phyloP scores from a whole-genome alignment of 2,329 filamentous ascomycete species.

The Anthostomella pinea region DNA sequence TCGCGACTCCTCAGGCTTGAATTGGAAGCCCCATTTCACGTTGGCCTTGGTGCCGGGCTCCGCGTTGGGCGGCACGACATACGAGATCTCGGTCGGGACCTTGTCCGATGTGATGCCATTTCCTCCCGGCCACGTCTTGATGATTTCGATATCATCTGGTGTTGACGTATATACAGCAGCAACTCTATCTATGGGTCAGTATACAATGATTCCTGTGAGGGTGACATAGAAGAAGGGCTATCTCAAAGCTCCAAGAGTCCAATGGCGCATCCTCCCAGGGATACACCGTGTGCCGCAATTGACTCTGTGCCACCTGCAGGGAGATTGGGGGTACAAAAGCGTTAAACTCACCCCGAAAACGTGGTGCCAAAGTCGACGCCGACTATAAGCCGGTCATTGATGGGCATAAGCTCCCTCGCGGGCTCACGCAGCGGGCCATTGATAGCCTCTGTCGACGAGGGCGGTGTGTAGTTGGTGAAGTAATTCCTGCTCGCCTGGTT shows the following conservation, averaged over 20 bases:
- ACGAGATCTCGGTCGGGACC: conserved; percentile 76
- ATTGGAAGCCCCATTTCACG: conserved; percentile 79
- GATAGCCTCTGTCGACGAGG: conserved; percentile 60
- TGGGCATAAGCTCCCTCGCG: conserved; percentile 47
- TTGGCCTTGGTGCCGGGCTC: conserved; percentile 42
- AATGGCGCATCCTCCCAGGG: neutral
- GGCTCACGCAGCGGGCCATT: conserved; percentile 59
- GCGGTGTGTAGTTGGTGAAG: conserved; percentile 53
- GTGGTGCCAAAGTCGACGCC: conserved; percentile 85
- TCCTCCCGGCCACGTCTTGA: conserved; percentile 80
- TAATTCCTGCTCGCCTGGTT: conserved; percentile 56
- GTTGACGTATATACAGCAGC: conserved; percentile 72
- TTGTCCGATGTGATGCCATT: conserved; percentile 88
- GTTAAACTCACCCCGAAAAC: conserved; percentile 72
- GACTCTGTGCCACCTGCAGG: too few species aligned
- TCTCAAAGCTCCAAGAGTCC: neutral
- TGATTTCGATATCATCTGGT: conserved; percentile 78
- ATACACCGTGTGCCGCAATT: too few species aligned
- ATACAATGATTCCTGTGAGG: neutral
- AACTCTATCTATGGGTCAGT: conserved; percentile 45
- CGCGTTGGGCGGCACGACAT: conserved; percentile 43
- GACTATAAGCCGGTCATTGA: conserved; percentile 67
- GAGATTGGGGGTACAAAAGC: too few species aligned
- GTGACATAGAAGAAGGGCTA: neutral
- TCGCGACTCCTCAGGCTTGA: conserved; percentile 72